Base-by-base conservation (phyloP, 129 eudicot genomes). In the Helianthus annuus region DNA sequence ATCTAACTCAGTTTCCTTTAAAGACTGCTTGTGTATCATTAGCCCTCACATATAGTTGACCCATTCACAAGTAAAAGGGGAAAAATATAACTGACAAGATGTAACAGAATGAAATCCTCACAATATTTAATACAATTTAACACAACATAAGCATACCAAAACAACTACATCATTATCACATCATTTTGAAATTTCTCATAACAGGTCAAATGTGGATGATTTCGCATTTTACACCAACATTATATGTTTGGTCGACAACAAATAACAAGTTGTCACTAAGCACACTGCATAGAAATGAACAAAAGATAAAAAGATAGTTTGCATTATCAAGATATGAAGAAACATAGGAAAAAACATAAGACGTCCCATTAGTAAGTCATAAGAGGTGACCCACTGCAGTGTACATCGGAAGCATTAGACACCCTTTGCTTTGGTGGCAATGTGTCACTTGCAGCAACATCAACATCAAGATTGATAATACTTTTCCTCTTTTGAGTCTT, bases 371-470 rank as follows among this genome's bases (percentile, higher is more conserved):
- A 90, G 79, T 69, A 85, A 44, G 97, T 89, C 81, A 85, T 76
- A 39, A 90, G 92, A 58, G 95, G 90, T 55, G 98, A 87, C 79
- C 83, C 90, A 60, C 96, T 87, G 79, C 89, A 84, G 71, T 85
- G 95, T n/a, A 90, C 97, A 85, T 93, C 98, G 56, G 96, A 82
- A 64, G 83, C 84, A 82, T 90, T 95, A 74, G 96, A 82, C 12
- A 86, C 69, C 81, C 96, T 81, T 77, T 87, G 92, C 78, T 90
- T 87, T 11, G 98, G 96, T 76, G 97, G 85, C 55, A 80, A 75
- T 17, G 81, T 74, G 9, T 84, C 75, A 65, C 66, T 84, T 11
- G 98, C 90, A 17, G 98, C 97, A 66, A 64, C 82, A 32, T 87
- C 98, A 52, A 85, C 87, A 12, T 85, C 97, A 57, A 75, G 75